Evolutionary conservation across 2,329 filamentous ascomycete species (phyloP).

Genomic region (Chrysosporium keratinophilum): DNA sequence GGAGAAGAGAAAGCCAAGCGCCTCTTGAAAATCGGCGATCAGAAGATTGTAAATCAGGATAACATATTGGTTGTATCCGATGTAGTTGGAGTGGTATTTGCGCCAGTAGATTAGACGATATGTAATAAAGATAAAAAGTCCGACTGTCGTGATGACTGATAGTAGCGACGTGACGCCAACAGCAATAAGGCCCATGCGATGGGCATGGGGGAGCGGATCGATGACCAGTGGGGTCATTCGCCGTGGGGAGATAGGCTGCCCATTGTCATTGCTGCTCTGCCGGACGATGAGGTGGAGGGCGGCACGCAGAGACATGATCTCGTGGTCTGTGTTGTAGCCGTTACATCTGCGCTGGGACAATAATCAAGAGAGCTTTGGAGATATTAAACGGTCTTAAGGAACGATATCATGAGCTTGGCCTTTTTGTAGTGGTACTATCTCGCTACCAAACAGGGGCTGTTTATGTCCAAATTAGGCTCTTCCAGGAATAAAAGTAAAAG

Average conservation of each 20-base stretch:
- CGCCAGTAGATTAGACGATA: slow-evolving; percentile 44
- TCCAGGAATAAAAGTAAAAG: neutral
- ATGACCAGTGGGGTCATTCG: slow-evolving; percentile 19
- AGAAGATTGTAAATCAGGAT: slow-evolving; percentile 46
- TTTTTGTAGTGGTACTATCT: neutral
- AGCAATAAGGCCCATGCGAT: slow-evolving; percentile 38
- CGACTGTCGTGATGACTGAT: slow-evolving; percentile 37
- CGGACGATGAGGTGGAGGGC: slow-evolving; percentile 1
- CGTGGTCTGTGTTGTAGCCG: neutral
- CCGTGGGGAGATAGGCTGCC: neutral
- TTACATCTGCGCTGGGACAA: slow-evolving; percentile 5
- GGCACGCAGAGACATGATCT: slow-evolving; percentile 7
- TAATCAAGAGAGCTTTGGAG: neutral
- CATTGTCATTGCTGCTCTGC: slow-evolving; percentile 5
- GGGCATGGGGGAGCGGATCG: slow-evolving; percentile 26
- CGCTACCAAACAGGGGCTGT: neutral
- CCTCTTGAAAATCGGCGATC: slow-evolving; percentile 45
- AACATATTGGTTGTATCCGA: slow-evolving; percentile 47
- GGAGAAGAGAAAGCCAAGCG: slow-evolving; percentile 42
- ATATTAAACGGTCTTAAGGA: neutral
- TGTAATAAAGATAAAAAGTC: slow-evolving; percentile 41
- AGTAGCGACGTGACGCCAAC: slow-evolving; percentile 39
- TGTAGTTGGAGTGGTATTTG: slow-evolving; percentile 39
- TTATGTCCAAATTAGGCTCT: neutral
- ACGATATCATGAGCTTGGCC: neutral